Evolutionary conservation across 805 yeast species (phyloP).

Genomic region (Cyberlindnera maritima): DNA sequence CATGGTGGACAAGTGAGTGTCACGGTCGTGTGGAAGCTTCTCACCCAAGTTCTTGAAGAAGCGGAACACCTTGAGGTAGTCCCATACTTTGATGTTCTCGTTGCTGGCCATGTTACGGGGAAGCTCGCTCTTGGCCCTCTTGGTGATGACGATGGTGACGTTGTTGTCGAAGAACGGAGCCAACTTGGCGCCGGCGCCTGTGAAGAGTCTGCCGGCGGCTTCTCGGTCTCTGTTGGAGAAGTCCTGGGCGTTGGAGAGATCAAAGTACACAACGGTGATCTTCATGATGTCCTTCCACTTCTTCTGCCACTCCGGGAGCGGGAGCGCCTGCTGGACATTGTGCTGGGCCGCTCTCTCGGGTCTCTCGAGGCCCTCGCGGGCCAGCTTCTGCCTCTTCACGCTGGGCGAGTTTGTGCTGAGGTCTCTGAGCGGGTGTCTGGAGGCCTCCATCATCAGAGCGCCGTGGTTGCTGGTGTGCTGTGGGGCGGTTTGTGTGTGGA

Average conservation of each 20-base stretch:
- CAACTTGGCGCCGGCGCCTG: conserved; percentile 49
- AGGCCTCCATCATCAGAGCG: conserved; percentile 16
- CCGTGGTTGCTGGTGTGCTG: not conserved
- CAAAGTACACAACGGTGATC: conserved; percentile 56
- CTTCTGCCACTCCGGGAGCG: conserved; percentile 52
- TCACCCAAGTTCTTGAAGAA: conserved; percentile 67
- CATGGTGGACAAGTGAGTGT: conserved; percentile 52
- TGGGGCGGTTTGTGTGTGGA: not conserved
- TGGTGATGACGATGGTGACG: conserved; percentile 74
- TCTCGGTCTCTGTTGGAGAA: conserved; percentile 31
- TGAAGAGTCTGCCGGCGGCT: conserved; percentile 31
- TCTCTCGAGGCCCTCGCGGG: conserved; percentile 5
- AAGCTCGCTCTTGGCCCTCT: conserved; percentile 46
- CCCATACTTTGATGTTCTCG: conserved; percentile 67
- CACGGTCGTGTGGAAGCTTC: conserved; percentile 17
- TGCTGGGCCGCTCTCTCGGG: conserved; percentile 4
- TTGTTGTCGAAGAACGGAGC: conserved; percentile 56
- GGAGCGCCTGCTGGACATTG: conserved; percentile 11
- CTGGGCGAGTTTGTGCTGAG: conserved; percentile 28
- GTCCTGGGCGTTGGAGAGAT: conserved; percentile 36
- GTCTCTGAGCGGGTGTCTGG: conserved; percentile 24
- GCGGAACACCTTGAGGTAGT: conserved; percentile 77
- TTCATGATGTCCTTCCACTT: conserved; percentile 60
- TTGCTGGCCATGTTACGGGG: conserved; percentile 46
- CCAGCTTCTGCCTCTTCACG: conserved; percentile 26